These are phyloP conservation scores for Aspergillus unguis DNA, from an alignment of 2,329 filamentous ascomycete genomes.

Conservation along the genomic window DNA sequence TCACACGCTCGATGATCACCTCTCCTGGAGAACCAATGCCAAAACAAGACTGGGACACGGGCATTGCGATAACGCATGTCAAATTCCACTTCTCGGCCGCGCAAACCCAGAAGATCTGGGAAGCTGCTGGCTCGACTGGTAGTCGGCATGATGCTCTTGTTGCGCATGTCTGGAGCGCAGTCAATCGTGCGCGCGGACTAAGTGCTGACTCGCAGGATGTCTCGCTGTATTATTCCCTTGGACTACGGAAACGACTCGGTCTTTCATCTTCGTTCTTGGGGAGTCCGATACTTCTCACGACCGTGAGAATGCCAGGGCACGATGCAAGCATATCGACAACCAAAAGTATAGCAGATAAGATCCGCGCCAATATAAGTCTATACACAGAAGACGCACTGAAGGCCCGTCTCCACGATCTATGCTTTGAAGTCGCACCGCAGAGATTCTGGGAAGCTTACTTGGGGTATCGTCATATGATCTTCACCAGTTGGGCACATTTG, in stretches of 20 bases:
- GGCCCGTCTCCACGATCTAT: slow-evolving; percentile 43
- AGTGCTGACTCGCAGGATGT: slow-evolving; percentile 2
- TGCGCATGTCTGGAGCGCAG: slow-evolving; percentile 47
- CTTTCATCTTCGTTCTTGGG: background rate
- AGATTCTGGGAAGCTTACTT: slow-evolving; percentile 49
- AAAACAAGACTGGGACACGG: slow-evolving; percentile 40
- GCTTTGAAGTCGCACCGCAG: slow-evolving; percentile 46
- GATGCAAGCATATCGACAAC: background rate
- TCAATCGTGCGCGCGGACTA: slow-evolving; percentile 41
- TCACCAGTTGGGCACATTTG: slow-evolving; percentile 43
- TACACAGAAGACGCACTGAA: slow-evolving; percentile 39
- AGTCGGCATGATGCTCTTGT: slow-evolving; percentile 48
- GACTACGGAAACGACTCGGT: background rate
- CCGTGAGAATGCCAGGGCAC: background rate
- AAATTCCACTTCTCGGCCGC: slow-evolving; percentile 38
- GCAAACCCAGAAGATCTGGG: slow-evolving; percentile 26
- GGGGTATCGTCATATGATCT: slow-evolving; percentile 41
- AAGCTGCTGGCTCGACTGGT: slow-evolving; percentile 15
- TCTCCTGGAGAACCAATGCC: slow-evolving; percentile 40
- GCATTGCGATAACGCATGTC: slow-evolving; percentile 29
- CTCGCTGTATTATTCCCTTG: background rate
- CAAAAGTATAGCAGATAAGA: slow-evolving; percentile 16
- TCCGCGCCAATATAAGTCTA: slow-evolving; percentile 34
- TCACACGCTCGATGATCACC: slow-evolving; percentile 19
- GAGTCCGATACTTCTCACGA: background rate